Conservation (phyloP, 2,329 filamentous ascomycete genomes). For the Paradendryphiella salina region DNA sequence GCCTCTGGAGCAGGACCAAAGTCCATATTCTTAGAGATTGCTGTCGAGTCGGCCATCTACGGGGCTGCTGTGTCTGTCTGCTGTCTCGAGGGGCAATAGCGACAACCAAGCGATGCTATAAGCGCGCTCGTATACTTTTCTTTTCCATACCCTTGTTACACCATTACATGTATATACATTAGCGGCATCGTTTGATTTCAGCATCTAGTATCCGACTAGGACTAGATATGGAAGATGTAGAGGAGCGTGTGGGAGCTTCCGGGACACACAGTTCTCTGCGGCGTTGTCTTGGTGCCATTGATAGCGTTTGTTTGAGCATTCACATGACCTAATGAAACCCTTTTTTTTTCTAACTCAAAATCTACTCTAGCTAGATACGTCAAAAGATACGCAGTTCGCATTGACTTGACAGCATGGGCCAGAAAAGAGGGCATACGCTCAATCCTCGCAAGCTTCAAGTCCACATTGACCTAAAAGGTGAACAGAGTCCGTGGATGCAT, state of each 20-base stretch:
- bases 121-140: not conserved
- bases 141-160: constrained; percentile 13
- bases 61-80: constrained; percentile 70
- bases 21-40: constrained; percentile 66
- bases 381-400: too few species aligned
- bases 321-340: constrained; percentile 10
- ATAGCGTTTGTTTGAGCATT: not conserved
- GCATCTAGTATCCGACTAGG: constrained; percentile 2
- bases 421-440: too few species aligned
- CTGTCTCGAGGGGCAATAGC: constrained; percentile 40
- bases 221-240: not conserved
- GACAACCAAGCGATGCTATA: too few species aligned
- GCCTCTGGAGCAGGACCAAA: constrained; percentile 47
- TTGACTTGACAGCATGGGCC: too few species aligned
- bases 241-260: constrained; percentile 16
- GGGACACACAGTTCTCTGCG: not conserved
- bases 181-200: not conserved
- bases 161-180: constrained; percentile 13
- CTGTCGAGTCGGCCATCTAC: constrained; percentile 73
- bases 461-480: too few species aligned
- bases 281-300: not conserved
- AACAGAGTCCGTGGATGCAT: too few species aligned
- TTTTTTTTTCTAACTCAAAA: too few species aligned
- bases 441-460: too few species aligned
- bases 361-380: too few species aligned